These are phyloP conservation scores for Penicillium capsulatum DNA, from an alignment of 2,329 filamentous ascomycete genomes.

Conservation along the genomic window DNA sequence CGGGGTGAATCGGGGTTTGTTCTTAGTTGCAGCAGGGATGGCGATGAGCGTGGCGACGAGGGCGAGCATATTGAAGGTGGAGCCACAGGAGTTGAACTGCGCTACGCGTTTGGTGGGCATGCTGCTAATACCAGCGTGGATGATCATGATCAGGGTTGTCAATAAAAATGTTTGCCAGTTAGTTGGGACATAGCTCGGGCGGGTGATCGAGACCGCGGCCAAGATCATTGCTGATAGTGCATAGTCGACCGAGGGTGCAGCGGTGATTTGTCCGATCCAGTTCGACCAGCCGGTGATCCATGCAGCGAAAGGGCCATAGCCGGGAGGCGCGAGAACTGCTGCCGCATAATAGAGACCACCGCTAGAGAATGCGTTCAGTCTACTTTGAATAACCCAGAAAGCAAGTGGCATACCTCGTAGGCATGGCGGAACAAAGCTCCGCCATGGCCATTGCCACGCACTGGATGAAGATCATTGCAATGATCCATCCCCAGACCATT, in stretches of 20 bases:
- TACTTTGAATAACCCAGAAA: too few relatives aligned
- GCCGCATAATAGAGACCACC: conserved; percentile 71
- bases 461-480: conserved; percentile 69
- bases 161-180: conserved; percentile 66
- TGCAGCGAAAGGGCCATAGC: conserved; percentile 62
- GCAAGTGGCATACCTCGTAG: conserved; percentile 58
- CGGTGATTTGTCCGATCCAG: conserved; percentile 64
- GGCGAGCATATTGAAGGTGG: conserved; percentile 66
- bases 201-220: conserved; percentile 63
- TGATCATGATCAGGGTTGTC: conserved; percentile 62
- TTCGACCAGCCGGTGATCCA: conserved; percentile 69
- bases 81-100: conserved; percentile 65
- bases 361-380: too few relatives aligned
- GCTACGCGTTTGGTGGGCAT: conserved; percentile 69
- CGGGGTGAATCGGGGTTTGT: conserved; percentile 56
- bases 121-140: conserved; percentile 64
- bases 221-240: conserved; percentile 66
- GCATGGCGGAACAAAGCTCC: conserved; percentile 69
- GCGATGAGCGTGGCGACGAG: conserved; percentile 64
- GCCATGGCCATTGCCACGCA: conserved; percentile 66
- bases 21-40: conserved; percentile 60
- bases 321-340: conserved; percentile 64
- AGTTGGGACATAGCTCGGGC: conserved; percentile 61
- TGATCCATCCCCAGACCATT: conserved; percentile 73
- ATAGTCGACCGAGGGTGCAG: conserved; percentile 64